phyloP scores from a whole-genome alignment of 1,284 basidiomycete genomes.

The Ganoderma sinense region DNA sequence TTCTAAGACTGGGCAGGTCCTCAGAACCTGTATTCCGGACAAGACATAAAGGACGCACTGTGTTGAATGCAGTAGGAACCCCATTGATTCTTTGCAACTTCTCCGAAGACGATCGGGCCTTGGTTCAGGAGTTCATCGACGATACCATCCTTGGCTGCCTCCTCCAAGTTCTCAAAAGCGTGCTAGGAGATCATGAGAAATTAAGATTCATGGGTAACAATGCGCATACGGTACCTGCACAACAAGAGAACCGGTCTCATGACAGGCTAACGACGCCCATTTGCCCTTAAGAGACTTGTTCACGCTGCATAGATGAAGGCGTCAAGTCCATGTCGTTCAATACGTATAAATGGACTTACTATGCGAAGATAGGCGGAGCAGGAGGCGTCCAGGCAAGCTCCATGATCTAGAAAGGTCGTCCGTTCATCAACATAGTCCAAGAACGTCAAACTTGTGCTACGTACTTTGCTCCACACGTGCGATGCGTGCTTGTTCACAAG shows the following conservation, averaged over 20 bases:
- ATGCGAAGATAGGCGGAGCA: constrained; percentile 84
- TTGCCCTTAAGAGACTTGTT: constrained; percentile 85
- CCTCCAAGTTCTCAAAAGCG: constrained; percentile 85
- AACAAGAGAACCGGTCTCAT: constrained; percentile 85
- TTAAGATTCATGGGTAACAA: neutral
- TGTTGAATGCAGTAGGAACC: constrained; percentile 86
- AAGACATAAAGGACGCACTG: constrained; percentile 53
- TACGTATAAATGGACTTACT: constrained; percentile 52
- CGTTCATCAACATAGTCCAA: neutral
- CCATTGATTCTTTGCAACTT: constrained; percentile 87
- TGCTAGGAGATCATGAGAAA: constrained; percentile 57
- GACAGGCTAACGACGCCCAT: constrained; percentile 87
- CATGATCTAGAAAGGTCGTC: constrained; percentile 65
- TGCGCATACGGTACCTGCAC: constrained; percentile 62
- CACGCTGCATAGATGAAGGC: constrained; percentile 54
- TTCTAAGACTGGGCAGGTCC: constrained; percentile 66
- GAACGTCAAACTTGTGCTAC: constrained; percentile 10
- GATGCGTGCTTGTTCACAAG: constrained; percentile 88
- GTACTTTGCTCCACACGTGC: constrained; percentile 87
- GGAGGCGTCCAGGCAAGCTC: constrained; percentile 83
- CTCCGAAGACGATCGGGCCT: constrained; percentile 68
- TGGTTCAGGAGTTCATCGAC: constrained; percentile 81
- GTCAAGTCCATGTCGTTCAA: constrained; percentile 12
- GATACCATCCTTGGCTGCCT: constrained; percentile 81
- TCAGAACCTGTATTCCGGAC: neutral